Evolutionary conservation across 108 stramenopile species (phyloP), one percentile per base, ranked within the genome.

Genomic region (Ochromonas danica): DNA sequence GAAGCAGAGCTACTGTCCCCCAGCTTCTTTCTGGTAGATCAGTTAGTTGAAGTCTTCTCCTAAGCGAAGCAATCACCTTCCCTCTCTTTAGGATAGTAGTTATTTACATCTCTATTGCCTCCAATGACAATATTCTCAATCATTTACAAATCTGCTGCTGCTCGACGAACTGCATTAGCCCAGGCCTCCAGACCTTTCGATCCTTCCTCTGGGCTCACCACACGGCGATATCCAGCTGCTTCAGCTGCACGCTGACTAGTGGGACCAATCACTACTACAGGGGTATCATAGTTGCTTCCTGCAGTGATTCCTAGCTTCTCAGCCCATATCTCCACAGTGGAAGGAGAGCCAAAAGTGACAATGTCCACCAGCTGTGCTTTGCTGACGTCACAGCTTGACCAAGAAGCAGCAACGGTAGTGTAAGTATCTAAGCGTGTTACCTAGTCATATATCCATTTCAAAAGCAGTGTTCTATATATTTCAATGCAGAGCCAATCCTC

Each of bases 321-420:
- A 1, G 85, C 80, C 82, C 85, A 83, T 38, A 81, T 80, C 71
- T 83, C 78, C 22, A 83, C 85, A 0, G 85, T 82, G 40, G 80
- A 81, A 2, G 85, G 85, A 41, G 79, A 80, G 30, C 81, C 85
- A 40, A 85, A 83, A n/a, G 85, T 81, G 40, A 81, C 85, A 6
- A 85, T 81, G 33, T 82, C n/a, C 42, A 75, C 85, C 14, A 42
- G 51, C 0, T 6, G 61, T 10, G 85, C 85, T 22, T n/a, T 43
- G 3, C 40, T 57, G 36, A 65, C 38, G n/a, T 81, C 81, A 14
- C 14, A 28, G n/a, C 10, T 61, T 35, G 42, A 45, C 85, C 85
- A 85, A 35, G 39, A 31, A 6, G 85, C 83, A 17, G 85, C 79
- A 41, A 81, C 78, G 27, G 83, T 85, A 78, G 78, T 42, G 41